These are phyloP conservation scores for Maudiozyma bulderi DNA, from an alignment of 805 yeast genomes.

Conservation along the genomic window DNA sequence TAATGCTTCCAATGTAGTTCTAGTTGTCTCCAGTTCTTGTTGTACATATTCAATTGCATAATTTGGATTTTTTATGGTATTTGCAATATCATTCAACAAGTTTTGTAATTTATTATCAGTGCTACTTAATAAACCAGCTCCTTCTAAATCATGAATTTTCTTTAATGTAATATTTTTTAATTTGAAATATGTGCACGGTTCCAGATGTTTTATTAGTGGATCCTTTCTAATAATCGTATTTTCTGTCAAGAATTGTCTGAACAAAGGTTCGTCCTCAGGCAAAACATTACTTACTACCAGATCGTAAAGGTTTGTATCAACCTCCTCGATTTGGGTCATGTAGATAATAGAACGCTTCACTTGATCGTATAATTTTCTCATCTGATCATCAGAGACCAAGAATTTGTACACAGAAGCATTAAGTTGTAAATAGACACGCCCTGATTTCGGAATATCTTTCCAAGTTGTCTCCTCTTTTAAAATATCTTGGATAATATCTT, in stretches of 20 bases:
- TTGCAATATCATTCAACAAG: slow-evolving; percentile 71
- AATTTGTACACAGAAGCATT: slow-evolving; percentile 44
- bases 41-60: slow-evolving; percentile 40
- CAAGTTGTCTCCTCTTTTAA: slow-evolving; percentile 31
- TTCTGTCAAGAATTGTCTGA: slow-evolving; percentile 44
- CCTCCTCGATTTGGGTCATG: slow-evolving; percentile 70
- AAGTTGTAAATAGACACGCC: slow-evolving; percentile 38
- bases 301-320: slow-evolving; percentile 56
- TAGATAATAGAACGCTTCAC: slow-evolving; percentile 77
- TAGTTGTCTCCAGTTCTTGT: slow-evolving; percentile 37
- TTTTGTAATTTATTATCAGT: slow-evolving; percentile 61
- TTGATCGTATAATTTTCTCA: slow-evolving; percentile 54
- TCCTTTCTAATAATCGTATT: slow-evolving; percentile 28
- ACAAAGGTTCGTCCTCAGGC: slow-evolving; percentile 57
- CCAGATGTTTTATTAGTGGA: slow-evolving; percentile 37
- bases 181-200: slow-evolving; percentile 51
- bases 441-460: slow-evolving; percentile 33
- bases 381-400: slow-evolving; percentile 44
- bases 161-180: slow-evolving; percentile 70
- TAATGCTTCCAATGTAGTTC: slow-evolving; percentile 36
- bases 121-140: slow-evolving; percentile 53
- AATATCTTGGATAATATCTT: slow-evolving; percentile 45
- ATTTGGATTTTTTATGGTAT: slow-evolving; percentile 57
- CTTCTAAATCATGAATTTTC: slow-evolving; percentile 65
- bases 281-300: slow-evolving; percentile 19